Evolutionary conservation across 352 stramenopile species (phyloP), one percentile per base, ranked within the genome.

Genomic region (Pythium sukuiense): DNA sequence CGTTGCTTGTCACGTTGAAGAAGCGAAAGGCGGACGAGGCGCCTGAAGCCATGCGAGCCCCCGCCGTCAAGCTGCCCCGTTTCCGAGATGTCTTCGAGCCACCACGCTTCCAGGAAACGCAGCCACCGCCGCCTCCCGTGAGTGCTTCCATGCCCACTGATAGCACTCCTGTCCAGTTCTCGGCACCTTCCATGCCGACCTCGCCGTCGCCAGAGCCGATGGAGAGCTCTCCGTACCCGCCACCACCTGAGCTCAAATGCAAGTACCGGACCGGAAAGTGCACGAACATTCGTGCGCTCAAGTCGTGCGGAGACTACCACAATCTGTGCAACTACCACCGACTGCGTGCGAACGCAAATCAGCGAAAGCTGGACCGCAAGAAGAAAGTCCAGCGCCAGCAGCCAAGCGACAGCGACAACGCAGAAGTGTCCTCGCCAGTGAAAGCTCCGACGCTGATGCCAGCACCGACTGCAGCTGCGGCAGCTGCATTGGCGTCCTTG

Each of bases 191-290:
- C 5, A 49, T 63, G 30, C 46, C 37, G 37, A 63, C 33, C 52
- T 59, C 37, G 27, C 60, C 72, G 41, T 65, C 74, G 12, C 50
- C 59, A 9, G 76, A 35, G 27, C 27, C 33, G n/a, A 29, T 70
- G 20, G 63, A 70, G 24, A 52, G 63, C 14, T 59, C 56, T 33
- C 27, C 63, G 18, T 65, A 60, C 37, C 33, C 55, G 20, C 64
- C 64, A n/a, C 64, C 64, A 24, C 65, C 59, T 3, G 65, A 85
- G 55, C 73, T 91, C 61, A 88, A 90, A 64, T 93, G 85, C 74
- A 89, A 91, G 55, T 92, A 92, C 71, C 84, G 82, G n/a, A 92
- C 85, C 14, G 85, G 85, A 27, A 93, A 93, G 61, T 93, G 85
- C 70, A 75, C 75, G 60, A 88, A 93, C 62, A 65, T 67, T 45